phyloP scores from a whole-genome alignment of 345 rosid genomes.

The Microthlaspi erraticum region DNA sequence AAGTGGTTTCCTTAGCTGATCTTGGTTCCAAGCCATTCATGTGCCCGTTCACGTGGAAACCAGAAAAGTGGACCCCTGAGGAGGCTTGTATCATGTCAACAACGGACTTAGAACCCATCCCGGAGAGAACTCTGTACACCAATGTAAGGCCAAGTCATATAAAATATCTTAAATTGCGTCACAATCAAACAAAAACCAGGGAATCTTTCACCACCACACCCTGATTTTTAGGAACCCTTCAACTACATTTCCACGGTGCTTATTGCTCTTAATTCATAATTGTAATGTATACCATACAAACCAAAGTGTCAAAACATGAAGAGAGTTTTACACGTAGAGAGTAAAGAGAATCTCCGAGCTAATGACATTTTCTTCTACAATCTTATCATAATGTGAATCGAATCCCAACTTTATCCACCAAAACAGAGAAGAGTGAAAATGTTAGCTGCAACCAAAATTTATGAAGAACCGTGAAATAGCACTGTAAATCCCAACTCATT shows the following conservation, averaged over 20 bases:
- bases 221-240: neutral
- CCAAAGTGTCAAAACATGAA: conserved; percentile 4
- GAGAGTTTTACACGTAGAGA: neutral
- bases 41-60: conserved; percentile 57
- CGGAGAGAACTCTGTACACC: conserved; percentile 15
- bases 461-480: neutral
- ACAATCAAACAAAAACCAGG: conserved; percentile 17
- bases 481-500: neutral
- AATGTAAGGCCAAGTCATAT: neutral
- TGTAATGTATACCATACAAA: neutral
- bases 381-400: conserved; percentile 21
- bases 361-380: neutral
- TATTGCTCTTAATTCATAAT: neutral
- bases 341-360: neutral
- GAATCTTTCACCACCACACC: conserved; percentile 3
- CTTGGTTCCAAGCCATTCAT: conserved; percentile 64
- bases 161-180: conserved; percentile 21
- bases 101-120: conserved; percentile 54
- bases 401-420: conserved; percentile 9
- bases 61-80: conserved; percentile 84
- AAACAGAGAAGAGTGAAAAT: conserved; percentile 21
- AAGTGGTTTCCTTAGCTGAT: conserved; percentile 54
- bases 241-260: neutral
- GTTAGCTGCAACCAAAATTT: conserved; percentile 10
- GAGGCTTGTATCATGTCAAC: conserved; percentile 92